Base-by-base conservation (phyloP, 208 protist species). In the Wallacemonas rigidus region DNA sequence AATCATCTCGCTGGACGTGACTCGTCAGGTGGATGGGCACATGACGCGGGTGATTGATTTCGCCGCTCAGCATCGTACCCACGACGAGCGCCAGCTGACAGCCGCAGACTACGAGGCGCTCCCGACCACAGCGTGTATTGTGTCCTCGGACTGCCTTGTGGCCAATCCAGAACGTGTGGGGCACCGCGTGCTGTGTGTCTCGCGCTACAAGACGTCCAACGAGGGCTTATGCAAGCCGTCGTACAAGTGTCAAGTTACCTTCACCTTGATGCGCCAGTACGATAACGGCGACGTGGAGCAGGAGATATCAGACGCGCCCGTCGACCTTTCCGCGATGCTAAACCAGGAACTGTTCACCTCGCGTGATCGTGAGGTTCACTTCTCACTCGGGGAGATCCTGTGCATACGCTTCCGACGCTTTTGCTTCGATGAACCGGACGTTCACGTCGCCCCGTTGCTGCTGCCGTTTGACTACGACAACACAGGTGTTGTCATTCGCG, bases 221-320 rank as follows among this genome's bases (percentile, higher is more conserved):
- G 83, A 92, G 47, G 87, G 83, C 7, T 79, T 92, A 14, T 92
- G 87, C 71, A 92, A 92, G 72, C 76, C 83, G 38, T 92, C 87
- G 26, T 85, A 86, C 67, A 89, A 92, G 79, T 92, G 78, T 41
- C 87, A 86, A 69, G 69, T 92, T 44, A 67, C 65, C 5, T 65
- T 92, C 50, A 80, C 72, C 2, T 56, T 92, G 1, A 70, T 80
- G 35, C 83, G 83, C 47, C 72, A 80, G 51, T 77, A 72, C 65
- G 79, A 77, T 35, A 76, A 35, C 17, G 76, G 63, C 17, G 63
- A 79, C 43, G 72, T 80, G 15, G 76, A 79, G 44, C 62, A 69
- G 1, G 80, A 80, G 48, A 56, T 64, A 0, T 81, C 77, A 63
- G 50, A 57, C 1, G 26, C 76, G 5, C 77, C 83, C 9, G 78